Evolutionary conservation across 148 eudicot species (phyloP).

Genomic region (Vaccinium vitisidaea): DNA sequence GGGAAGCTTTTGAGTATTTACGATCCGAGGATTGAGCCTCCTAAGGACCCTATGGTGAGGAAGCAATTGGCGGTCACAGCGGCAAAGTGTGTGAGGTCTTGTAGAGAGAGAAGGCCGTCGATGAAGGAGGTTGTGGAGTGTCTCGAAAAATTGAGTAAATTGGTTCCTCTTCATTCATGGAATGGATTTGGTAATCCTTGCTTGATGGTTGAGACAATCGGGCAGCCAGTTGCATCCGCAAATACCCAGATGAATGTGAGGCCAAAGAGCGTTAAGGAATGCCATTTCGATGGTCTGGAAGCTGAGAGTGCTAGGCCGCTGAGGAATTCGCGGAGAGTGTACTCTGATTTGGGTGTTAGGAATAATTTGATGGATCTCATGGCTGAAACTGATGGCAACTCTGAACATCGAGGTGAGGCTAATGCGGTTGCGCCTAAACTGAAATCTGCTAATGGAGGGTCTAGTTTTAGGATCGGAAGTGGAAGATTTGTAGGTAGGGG

Average conservation of each 20-base stretch:
- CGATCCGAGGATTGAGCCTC: slow-evolving; percentile 80
- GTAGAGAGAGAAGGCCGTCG: slow-evolving; percentile 82
- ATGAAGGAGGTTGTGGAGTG: slow-evolving; percentile 72
- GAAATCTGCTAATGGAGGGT: slow-evolving; percentile 21
- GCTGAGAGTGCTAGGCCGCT: slow-evolving; percentile 23
- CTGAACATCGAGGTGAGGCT: slow-evolving; percentile 33
- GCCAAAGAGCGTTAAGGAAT: slow-evolving; percentile 36
- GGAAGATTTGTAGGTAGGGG: slow-evolving; percentile 25
- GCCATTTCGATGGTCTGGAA: slow-evolving; percentile 38
- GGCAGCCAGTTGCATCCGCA: slow-evolving; percentile 47
- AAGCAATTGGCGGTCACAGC: slow-evolving; percentile 81
- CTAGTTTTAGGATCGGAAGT: slow-evolving; percentile 37
- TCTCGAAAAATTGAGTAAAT: slow-evolving; percentile 51
- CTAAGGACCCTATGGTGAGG: slow-evolving; percentile 62
- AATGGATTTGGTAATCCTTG: slow-evolving; percentile 77
- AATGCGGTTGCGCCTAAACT: slow-evolving; percentile 22
- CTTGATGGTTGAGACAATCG: slow-evolving; percentile 78
- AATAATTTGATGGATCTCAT: slow-evolving; percentile 82
- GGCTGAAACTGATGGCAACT: slow-evolving; percentile 48
- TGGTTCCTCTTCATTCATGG: slow-evolving; percentile 75
- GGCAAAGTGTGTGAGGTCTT: slow-evolving; percentile 87
- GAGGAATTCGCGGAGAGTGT: slow-evolving; percentile 60
- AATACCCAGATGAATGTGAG: slow-evolving; percentile 29
- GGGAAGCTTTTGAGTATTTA: slow-evolving; percentile 53
- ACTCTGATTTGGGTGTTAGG: slow-evolving; percentile 79